Evolutionary conservation across 345 rosid genomes (phyloP).

Genomic region (Salix udensis): DNA sequence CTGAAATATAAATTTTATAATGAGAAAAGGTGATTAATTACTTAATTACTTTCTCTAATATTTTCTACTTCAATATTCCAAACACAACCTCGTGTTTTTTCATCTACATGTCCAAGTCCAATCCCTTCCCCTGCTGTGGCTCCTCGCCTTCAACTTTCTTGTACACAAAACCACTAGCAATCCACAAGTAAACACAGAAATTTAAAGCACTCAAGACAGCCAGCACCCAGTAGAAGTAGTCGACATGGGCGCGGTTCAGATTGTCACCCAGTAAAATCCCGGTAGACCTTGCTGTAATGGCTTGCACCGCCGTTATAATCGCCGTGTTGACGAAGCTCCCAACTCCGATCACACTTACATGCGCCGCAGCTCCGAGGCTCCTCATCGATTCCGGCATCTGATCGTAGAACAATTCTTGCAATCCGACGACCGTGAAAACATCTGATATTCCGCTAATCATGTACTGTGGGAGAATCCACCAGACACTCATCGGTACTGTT

Average conservation of each 20-base stretch:
- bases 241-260: constrained; percentile 57
- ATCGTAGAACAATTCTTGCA: constrained; percentile 84
- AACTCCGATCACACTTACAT: constrained; percentile 55
- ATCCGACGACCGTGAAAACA: constrained; percentile 65
- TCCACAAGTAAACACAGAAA: constrained; percentile 43
- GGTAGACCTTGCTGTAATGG: constrained; percentile 35
- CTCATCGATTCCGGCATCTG: constrained; percentile 82
- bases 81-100: neutral
- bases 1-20: too few relatives aligned
- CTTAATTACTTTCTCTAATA: too few relatives aligned
- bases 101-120: neutral
- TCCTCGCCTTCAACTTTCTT: constrained; percentile 39
- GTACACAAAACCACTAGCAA: constrained; percentile 64
- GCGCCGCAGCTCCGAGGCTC: constrained; percentile 81
- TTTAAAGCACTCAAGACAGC: constrained; percentile 60
- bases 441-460: constrained; percentile 55
- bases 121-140: neutral
- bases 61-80: too few relatives aligned
- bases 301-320: constrained; percentile 53
- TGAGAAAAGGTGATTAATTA: too few relatives aligned
- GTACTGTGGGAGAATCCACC: constrained; percentile 91
- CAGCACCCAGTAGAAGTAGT: constrained; percentile 65
- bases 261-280: constrained; percentile 62
- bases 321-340: constrained; percentile 71
- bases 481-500: constrained; percentile 58